These are phyloP conservation scores for Pulveroboletus sp. DNA, from an alignment of 768 basidiomycete species.

Conservation along the genomic window DNA sequence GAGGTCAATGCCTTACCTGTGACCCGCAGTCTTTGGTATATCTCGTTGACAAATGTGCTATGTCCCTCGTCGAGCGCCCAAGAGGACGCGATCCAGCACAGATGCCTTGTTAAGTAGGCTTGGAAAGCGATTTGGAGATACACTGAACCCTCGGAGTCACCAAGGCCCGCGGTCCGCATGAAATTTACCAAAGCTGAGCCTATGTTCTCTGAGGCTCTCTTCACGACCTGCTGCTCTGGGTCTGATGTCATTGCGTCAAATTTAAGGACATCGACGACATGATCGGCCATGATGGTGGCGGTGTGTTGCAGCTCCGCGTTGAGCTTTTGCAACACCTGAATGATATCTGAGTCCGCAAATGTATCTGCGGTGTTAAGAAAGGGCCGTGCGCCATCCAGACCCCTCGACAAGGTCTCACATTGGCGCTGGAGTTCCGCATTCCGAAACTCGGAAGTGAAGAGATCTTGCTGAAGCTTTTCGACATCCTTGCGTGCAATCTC, in stretches of 20 bases:
- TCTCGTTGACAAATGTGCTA: neutral
- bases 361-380: slow-evolving; percentile 8
- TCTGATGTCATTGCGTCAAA: no score
- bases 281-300: slow-evolving; percentile 5
- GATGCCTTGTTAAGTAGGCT: neutral
- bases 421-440: neutral
- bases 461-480: neutral
- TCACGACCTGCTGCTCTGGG: no score
- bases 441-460: neutral
- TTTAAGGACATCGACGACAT: neutral
- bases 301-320: slow-evolving; percentile 11
- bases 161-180: neutral
- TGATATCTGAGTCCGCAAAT: slow-evolving; percentile 1
- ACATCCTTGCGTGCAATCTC: neutral
- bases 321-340: slow-evolving; percentile 6
- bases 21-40: slow-evolving; percentile 5
- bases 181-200: neutral
- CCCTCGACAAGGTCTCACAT: neutral
- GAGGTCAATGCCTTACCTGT: neutral
- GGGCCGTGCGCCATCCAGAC: neutral
- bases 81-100: slow-evolving; percentile 2
- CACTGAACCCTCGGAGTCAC: neutral
- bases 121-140: slow-evolving; percentile 11
- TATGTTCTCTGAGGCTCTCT: neutral
- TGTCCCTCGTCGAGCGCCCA: slow-evolving; percentile 4